Conservation (phyloP, 768 basidiomycete species). For the Nevesoporus exiguus region DNA sequence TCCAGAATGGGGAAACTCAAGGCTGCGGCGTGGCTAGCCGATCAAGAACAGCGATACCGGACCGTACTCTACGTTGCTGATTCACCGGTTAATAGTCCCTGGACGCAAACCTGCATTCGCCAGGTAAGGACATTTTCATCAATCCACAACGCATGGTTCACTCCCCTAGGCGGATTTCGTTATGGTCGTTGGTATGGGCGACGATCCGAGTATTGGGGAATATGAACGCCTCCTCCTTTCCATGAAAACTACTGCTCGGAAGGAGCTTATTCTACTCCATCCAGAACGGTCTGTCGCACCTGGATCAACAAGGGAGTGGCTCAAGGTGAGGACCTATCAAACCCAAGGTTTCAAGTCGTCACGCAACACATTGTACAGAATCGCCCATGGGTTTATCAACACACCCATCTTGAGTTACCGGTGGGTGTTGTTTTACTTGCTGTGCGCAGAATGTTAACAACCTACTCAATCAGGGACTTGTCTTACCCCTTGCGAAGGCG, state of each 20-base stretch:
- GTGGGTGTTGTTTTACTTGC: conserved; percentile 38
- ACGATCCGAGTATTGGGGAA: conserved; percentile 87
- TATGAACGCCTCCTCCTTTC: conserved; percentile 91
- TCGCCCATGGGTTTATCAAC: conserved; percentile 94
- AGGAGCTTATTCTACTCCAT: conserved; percentile 92
- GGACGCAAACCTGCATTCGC: conserved; percentile 97
- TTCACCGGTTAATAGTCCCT: conserved; percentile 89
- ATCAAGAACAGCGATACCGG: conserved; percentile 90
- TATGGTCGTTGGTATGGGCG: conserved; percentile 91
- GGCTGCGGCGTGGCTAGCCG: conserved; percentile 87
- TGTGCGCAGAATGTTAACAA: conserved; percentile 1
- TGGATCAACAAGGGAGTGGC: conserved; percentile 93
- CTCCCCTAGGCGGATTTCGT: conserved; percentile 77
- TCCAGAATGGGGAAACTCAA: conserved; percentile 97
- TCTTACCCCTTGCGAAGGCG: conserved; percentile 60
- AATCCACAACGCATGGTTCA: conserved; percentile 8
- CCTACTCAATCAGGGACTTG: conserved; percentile 55
- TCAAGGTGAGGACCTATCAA: conserved; percentile 57
- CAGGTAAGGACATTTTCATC: conserved; percentile 52
- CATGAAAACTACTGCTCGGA: conserved; percentile 97
- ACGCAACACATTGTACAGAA: conserved; percentile 45
- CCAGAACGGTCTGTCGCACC: conserved; percentile 85
- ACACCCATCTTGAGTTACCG: conserved; percentile 90
- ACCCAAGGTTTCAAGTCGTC: not conserved
- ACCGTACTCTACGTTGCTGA: conserved; percentile 96